A percentile compares a stretch with the other conserved stretches of the same genome.
Evolutionary conservation across 257 asterid species (phyloP).

Genomic region (Anisodus acutangulus): DNA sequence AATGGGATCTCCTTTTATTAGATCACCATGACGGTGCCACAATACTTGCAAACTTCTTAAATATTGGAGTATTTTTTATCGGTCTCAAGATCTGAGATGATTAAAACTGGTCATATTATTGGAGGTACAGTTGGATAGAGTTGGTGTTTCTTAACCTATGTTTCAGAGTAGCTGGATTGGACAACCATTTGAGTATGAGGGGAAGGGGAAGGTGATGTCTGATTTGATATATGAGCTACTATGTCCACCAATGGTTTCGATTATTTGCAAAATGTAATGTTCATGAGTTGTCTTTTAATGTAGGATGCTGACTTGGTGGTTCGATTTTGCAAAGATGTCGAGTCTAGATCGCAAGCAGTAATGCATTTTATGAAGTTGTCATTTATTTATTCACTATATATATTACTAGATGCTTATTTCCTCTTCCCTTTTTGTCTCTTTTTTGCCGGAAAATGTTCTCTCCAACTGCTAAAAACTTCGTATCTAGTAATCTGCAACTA

Average conservation of each 20-base stretch:
- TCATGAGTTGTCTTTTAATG: neutral
- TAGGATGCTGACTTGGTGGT: constrained; percentile 78
- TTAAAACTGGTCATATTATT: neutral
- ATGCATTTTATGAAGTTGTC: constrained; percentile 27
- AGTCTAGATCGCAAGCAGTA: constrained; percentile 79
- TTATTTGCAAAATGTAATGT: constrained; percentile 36
- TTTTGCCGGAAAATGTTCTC: neutral
- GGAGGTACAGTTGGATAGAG: constrained; percentile 33
- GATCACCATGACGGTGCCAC: neutral
- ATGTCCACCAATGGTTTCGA: constrained; percentile 30
- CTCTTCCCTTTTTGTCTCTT: neutral
- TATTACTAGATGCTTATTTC: neutral
- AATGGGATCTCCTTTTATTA: neutral
- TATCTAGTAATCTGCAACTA: neutral
- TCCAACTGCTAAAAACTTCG: neutral
- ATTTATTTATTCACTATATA: neutral
- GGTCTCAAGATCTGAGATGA: neutral
- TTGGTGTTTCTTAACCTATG: constrained; percentile 47
- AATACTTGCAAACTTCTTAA: constrained; percentile 11
- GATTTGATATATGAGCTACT: neutral
- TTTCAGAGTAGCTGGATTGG: constrained; percentile 79
- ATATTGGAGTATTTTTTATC: neutral
- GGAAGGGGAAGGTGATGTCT: constrained; percentile 70
- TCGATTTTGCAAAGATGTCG: constrained; percentile 91
- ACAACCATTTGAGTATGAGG: constrained; percentile 73